These are phyloP conservation scores for Citrus sp. DNA, from an alignment of 345 rosid species.

Conservation along the genomic window DNA sequence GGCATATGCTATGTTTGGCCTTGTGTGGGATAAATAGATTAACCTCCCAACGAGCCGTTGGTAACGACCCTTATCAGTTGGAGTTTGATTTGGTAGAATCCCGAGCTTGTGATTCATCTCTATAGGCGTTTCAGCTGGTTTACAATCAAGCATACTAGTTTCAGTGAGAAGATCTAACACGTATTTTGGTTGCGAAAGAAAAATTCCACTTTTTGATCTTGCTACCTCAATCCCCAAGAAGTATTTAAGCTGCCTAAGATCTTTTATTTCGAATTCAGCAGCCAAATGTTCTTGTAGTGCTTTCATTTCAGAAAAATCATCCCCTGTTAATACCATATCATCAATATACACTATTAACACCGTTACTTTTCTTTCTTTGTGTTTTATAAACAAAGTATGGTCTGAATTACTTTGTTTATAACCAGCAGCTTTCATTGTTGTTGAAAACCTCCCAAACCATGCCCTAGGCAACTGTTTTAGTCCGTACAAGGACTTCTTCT, in stretches of 20 bases:
- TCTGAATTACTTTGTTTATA: not conserved
- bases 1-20: not conserved
- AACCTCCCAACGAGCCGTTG: not conserved
- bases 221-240: not conserved
- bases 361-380: not conserved
- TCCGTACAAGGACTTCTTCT: not conserved
- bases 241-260: not conserved
- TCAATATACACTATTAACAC: not conserved
- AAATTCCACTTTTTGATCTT: not conserved
- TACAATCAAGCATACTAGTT: not conserved
- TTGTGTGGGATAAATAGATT: not conserved
- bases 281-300: not conserved
- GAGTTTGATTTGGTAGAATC: not conserved
- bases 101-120: not conserved
- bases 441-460: not conserved
- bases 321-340: not conserved
- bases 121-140: no score
- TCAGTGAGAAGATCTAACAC: not conserved
- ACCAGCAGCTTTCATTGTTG: not conserved
- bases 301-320: not conserved
- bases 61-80: not conserved
- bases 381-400: no score
- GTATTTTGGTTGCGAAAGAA: slow-evolving; percentile 4
- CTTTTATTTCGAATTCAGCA: not conserved
- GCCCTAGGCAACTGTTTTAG: not conserved